A percentile compares a stretch with the other conserved stretches of the same genome.
phyloP scores from a whole-genome alignment of 2,329 filamentous ascomycete genomes.

The Emericellopsis cladophorae region DNA sequence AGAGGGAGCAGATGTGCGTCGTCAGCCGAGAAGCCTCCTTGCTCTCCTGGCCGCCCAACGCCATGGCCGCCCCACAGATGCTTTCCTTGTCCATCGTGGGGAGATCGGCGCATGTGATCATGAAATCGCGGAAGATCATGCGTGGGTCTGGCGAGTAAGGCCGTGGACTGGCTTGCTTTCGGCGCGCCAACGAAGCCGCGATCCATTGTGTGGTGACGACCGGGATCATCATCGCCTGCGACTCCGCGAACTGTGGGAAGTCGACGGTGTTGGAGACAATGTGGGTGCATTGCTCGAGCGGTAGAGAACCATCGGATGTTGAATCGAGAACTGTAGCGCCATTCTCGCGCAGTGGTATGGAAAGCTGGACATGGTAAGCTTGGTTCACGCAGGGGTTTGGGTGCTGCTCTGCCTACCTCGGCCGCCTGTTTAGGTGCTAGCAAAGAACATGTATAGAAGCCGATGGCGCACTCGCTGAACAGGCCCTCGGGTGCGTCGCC shows the following conservation, averaged over 20 bases:
- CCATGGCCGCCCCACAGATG: slow-evolving; percentile 78
- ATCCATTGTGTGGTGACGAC: slow-evolving; percentile 81
- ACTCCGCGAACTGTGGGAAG: slow-evolving; percentile 73
- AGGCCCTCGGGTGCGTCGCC: slow-evolving; percentile 15
- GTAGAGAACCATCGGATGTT: slow-evolving; percentile 32
- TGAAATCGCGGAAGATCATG: slow-evolving; percentile 78
- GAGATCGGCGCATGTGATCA: slow-evolving; percentile 72
- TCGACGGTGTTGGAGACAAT: slow-evolving; percentile 66
- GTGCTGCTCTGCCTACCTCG: slow-evolving; percentile 16
- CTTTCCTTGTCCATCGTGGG: slow-evolving; percentile 81
- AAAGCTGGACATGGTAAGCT: slow-evolving; percentile 19
- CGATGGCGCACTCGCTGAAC: slow-evolving; percentile 29
- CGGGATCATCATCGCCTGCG: slow-evolving; percentile 66
- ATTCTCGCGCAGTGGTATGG: slow-evolving; percentile 29
- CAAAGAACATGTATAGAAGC: slow-evolving; percentile 29
- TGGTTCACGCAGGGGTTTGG: background rate
- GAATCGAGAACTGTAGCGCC: slow-evolving; percentile 36
- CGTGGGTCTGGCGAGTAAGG: slow-evolving; percentile 84
- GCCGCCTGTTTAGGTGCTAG: slow-evolving; percentile 26
- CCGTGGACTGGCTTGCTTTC: slow-evolving; percentile 63
- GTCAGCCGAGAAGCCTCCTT: slow-evolving; percentile 58
- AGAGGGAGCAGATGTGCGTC: slow-evolving; percentile 81
- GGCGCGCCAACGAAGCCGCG: slow-evolving; percentile 52
- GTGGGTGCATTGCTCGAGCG: slow-evolving; percentile 36
- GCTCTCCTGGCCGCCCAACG: slow-evolving; percentile 75